Base-by-base conservation (phyloP, 2,329 filamentous ascomycete species). In the Cylindrodendrum hubeiense region DNA sequence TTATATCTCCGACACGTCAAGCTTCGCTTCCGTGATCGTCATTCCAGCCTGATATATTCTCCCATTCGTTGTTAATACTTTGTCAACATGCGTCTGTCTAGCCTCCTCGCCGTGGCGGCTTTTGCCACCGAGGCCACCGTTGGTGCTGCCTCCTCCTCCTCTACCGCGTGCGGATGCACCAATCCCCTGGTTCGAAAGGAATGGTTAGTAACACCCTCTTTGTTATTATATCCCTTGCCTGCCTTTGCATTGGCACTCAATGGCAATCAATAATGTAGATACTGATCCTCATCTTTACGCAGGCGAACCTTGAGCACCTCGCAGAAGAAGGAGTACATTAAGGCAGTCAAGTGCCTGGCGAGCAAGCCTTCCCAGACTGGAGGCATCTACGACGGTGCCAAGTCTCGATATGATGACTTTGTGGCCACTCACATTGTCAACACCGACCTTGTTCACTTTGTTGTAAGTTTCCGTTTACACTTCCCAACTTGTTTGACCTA, bases 351-450 rank as follows among this genome's bases (percentile, higher is more conserved):
- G 37, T 74, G 73, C 33, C 67, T 75, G 2, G 65, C 69, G 34
- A 47, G 22, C 5, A 67, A 62, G 44, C 66, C 72, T 10, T 65
- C 73, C 2, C 52, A 59, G 49, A 60, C 66, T 12, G 60, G 63
- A 13, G 24, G 50, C 37, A 30, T 66, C 39, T 71, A 71, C 43
- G 47, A 65, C 3, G 71, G 67, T 5, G 66, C 71, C 19, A 68
- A 65, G 57, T 70, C 67, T 22, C 69, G 72, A 2, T 76, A 67
- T 19, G 73, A 75, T 15, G 73, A 75, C 44, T 75, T 75, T 41
- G 58, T 69, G 43, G 69, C 69, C 9, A 67, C 71, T n/a, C 73
- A 76, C 33, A 73, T 74, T 30, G 66, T 65, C 26, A 56, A 73
- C 57, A 70, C 68, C 9, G 63, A 71, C 33, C 22, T 57, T n/a